Percentiles rank a stretch among this genome's conserved stretches.
Evolutionary conservation across 495 filamentous ascomycete genomes (phyloP).

Genomic region (Cairneyella variabilis): DNA sequence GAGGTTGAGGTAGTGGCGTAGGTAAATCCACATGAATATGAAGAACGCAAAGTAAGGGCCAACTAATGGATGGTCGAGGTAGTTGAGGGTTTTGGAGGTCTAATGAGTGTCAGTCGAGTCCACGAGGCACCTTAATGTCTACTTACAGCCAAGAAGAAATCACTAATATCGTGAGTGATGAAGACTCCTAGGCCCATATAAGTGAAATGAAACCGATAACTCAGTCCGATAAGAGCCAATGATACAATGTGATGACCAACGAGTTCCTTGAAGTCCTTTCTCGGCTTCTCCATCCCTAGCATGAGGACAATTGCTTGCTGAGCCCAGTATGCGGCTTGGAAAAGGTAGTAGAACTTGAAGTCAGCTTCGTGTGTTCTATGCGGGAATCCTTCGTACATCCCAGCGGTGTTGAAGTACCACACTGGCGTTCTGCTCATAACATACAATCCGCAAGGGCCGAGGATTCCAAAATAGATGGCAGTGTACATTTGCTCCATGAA

Average conservation of each 20-base stretch:
- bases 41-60: constrained; percentile 83
- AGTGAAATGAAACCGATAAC: constrained; percentile 97
- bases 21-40: constrained; percentile 83
- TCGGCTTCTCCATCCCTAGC: constrained; percentile 87
- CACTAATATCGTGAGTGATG: constrained; percentile 92
- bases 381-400: constrained; percentile 90
- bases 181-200: constrained; percentile 97
- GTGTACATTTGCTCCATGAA: constrained; percentile 99
- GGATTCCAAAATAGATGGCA: constrained; percentile 85
- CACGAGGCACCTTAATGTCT: not conserved
- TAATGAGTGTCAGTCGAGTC: constrained; percentile 29
- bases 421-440: constrained; percentile 87
- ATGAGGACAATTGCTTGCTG: constrained; percentile 91
- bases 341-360: constrained; percentile 98
- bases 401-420: constrained; percentile 95
- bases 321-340: constrained; percentile 94
- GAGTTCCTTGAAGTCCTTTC: constrained; percentile 95
- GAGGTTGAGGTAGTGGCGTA: constrained; percentile 88
- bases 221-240: constrained; percentile 77
- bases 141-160: constrained; percentile 95
- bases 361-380: constrained; percentile 75
- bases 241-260: constrained; percentile 94
- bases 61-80: constrained; percentile 73
- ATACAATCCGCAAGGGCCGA: constrained; percentile 84
- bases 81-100: constrained; percentile 94